Percentiles rank a stretch among this genome's conserved stretches.
Conservation (phyloP, 2,329 filamentous ascomycete genomes). For the Ilyonectria robusta region DNA sequence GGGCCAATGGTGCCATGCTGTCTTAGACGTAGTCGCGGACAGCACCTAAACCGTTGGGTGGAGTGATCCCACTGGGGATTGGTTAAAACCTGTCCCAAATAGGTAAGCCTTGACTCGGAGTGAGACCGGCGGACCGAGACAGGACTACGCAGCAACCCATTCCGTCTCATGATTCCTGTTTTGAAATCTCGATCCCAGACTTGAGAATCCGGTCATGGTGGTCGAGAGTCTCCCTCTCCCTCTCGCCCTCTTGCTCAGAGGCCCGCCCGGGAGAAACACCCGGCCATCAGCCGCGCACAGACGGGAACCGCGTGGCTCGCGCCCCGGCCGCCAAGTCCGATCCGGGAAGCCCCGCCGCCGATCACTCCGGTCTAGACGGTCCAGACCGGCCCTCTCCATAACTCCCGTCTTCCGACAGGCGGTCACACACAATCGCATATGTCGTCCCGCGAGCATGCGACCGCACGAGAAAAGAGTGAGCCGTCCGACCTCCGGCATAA, state of each 20-base stretch:
- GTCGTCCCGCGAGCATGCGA: too few species aligned
- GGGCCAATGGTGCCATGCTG: neutral
- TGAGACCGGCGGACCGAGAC: neutral
- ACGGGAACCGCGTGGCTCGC: constrained; percentile 23
- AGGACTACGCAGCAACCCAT: neutral
- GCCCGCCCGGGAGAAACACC: neutral
- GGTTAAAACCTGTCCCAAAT: neutral
- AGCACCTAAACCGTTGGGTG: neutral
- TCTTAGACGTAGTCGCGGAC: neutral
- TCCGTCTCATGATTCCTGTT: neutral
- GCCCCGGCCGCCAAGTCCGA: constrained; percentile 6
- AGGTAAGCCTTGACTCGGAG: neutral
- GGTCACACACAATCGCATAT: neutral
- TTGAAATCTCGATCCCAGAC: neutral
- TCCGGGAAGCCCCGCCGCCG: constrained; percentile 13
- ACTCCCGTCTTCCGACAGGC: neutral
- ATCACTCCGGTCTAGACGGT: constrained; percentile 10
- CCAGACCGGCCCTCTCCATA: constrained; percentile 4
- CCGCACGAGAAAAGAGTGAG: neutral
- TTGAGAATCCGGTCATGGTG: neutral
- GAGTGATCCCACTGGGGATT: neutral
- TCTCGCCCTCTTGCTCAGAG: neutral
- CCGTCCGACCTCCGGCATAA: neutral
- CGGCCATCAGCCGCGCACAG: constrained; percentile 29
- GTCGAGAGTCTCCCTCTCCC: too few species aligned